phyloP scores from a whole-genome alignment of 202 grass and related monocot genomes.

The Eragrostis tef region DNA sequence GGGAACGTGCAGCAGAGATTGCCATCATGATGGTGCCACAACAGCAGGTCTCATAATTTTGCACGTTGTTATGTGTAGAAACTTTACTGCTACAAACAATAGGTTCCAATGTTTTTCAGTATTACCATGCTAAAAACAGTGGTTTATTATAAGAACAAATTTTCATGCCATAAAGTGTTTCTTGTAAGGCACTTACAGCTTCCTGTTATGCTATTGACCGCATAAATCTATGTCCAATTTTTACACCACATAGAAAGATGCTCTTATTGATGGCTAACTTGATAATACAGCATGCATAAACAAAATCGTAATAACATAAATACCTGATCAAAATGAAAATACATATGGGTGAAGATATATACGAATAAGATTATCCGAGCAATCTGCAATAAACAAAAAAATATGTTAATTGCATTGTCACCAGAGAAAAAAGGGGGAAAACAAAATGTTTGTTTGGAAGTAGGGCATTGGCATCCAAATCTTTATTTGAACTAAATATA shows the following conservation, averaged over 20 bases:
- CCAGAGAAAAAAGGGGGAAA: neutral
- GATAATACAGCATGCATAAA: neutral
- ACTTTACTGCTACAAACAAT: neutral
- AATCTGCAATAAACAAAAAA: constrained; percentile 55
- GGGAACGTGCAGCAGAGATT: neutral
- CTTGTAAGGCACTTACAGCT: neutral
- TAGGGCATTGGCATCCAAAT: neutral
- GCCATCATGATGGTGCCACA: neutral
- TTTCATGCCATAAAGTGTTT: neutral
- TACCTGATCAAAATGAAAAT: constrained; percentile 81
- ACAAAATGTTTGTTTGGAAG: neutral
- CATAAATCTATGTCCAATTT: neutral
- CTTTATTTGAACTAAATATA: neutral
- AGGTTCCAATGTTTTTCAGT: neutral
- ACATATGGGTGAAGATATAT: constrained; percentile 80
- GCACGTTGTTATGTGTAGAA: neutral
- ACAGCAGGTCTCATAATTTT: neutral
- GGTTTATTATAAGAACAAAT: neutral
- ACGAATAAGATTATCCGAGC: constrained; percentile 76
- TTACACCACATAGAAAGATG: neutral
- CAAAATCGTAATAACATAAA: constrained; percentile 4
- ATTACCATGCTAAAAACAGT: neutral
- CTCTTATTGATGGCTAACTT: neutral
- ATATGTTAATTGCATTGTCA: neutral
- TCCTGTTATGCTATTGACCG: neutral